phyloP scores from a whole-genome alignment of 2,329 filamentous ascomycete genomes.

The Phialophora expanda region DNA sequence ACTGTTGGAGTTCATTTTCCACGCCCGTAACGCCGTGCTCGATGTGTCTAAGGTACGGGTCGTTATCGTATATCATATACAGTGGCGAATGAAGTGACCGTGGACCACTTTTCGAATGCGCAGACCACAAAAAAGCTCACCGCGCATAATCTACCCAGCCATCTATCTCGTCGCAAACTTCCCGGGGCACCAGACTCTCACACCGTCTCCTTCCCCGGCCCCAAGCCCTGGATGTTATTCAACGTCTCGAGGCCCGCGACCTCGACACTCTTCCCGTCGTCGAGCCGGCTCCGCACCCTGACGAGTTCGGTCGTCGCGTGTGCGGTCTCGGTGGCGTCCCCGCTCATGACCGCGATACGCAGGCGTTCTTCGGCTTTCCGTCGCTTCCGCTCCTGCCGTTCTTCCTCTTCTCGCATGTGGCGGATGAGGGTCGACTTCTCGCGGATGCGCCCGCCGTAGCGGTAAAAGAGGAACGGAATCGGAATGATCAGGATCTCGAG shows the following conservation, averaged over 20 bases:
- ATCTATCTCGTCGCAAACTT: background rate
- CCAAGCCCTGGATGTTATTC: slow-evolving; percentile 25
- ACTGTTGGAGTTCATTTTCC: background rate
- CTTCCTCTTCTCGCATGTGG: slow-evolving; percentile 62
- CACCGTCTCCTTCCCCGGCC: slow-evolving; percentile 24
- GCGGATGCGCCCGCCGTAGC: slow-evolving; percentile 62
- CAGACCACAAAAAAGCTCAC: no score
- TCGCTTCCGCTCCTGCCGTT: slow-evolving; percentile 51
- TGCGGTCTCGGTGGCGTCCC: slow-evolving; percentile 39
- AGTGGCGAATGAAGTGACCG: background rate
- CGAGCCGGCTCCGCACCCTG: slow-evolving; percentile 28
- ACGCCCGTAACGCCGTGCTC: background rate
- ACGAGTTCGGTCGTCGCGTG: slow-evolving; percentile 32
- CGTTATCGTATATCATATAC: background rate
- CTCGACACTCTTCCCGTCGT: slow-evolving; percentile 27
- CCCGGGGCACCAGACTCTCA: background rate
- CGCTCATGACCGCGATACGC: slow-evolving; percentile 30
- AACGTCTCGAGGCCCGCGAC: slow-evolving; percentile 26
- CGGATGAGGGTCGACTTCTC: slow-evolving; percentile 61
- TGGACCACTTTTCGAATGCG: background rate
- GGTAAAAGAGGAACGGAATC: slow-evolving; percentile 79
- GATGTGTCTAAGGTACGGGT: background rate
- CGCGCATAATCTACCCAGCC: background rate
- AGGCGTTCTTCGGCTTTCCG: slow-evolving; percentile 43
- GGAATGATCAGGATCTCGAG: slow-evolving; percentile 76